A percentile compares a stretch with the other conserved stretches of the same genome.
phyloP scores from a whole-genome alignment of 306 rosid species.

The Prunus davidiana region DNA sequence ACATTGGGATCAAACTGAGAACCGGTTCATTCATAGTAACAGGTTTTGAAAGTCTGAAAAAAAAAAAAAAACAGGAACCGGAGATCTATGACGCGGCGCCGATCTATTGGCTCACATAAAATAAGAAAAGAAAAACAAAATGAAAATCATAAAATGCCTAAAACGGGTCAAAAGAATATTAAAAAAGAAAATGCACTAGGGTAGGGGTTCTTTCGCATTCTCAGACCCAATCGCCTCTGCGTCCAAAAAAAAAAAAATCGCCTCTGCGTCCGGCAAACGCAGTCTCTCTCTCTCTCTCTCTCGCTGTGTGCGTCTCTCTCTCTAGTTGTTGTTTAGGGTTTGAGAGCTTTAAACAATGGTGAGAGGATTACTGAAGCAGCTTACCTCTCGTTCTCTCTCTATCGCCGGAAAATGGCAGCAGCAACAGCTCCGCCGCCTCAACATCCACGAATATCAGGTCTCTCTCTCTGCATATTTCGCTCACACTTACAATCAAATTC shows the following conservation, averaged over 20 bases:
- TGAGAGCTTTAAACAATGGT: constrained; percentile 48
- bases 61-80: no score
- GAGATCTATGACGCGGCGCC: no score
- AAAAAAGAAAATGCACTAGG: constrained; percentile 26
- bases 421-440: constrained; percentile 98
- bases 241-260: constrained; percentile 10
- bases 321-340: constrained; percentile 12
- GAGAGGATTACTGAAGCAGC: constrained; percentile 73
- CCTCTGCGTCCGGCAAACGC: constrained; percentile 33
- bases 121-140: background rate
- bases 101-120: no score
- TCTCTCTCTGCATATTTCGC: background rate
- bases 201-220: constrained; percentile 41
- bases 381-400: constrained; percentile 85
- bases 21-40: no score
- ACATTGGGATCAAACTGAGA: no score
- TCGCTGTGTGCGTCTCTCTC: background rate
- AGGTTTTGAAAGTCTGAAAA: no score
- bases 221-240: constrained; percentile 27
- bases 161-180: constrained; percentile 4
- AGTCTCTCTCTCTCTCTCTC: background rate
- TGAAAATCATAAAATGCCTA: background rate
- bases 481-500: background rate
- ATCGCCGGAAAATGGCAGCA: constrained; percentile 93
- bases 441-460: constrained; percentile 98